Percentiles rank a stretch among this genome's conserved stretches.
These are phyloP conservation scores for Asterochloris erici DNA, from an alignment of 139 green algal species.

Conservation along the genomic window DNA sequence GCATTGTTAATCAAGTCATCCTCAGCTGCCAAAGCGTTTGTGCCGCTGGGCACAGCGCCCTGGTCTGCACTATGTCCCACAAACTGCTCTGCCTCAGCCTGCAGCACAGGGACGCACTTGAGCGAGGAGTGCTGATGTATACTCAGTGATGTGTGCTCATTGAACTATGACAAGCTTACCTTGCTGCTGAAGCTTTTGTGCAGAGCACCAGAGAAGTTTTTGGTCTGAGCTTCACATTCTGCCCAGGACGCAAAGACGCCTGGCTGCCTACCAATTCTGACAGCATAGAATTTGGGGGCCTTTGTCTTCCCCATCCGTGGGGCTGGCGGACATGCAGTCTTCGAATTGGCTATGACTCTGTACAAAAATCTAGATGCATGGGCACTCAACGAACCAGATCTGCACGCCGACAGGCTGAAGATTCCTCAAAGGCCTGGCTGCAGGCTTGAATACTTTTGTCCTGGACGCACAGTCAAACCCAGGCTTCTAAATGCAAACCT, in stretches of 20 bases:
- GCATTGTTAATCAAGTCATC: not conserved
- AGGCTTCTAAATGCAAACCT: too few relatives aligned
- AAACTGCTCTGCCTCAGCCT: not conserved
- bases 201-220: constrained; percentile 18
- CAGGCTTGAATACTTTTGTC: too few relatives aligned
- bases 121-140: not conserved
- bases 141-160: not conserved
- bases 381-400: too few relatives aligned
- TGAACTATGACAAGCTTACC: constrained; percentile 21
- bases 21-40: not conserved
- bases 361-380: too few relatives aligned
- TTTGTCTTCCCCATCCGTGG: not conserved
- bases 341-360: too few relatives aligned
- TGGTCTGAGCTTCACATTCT: constrained; percentile 18
- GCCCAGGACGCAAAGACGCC: constrained; percentile 35
- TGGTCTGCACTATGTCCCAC: not conserved
- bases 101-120: not conserved
- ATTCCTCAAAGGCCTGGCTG: too few relatives aligned
- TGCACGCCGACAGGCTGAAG: too few relatives aligned
- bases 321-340: not conserved
- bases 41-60: not conserved
- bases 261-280: constrained; percentile 23
- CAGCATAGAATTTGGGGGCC: constrained; percentile 29
- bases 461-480: too few relatives aligned
- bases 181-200: constrained; percentile 33